Conservation (phyloP, 176 grass and related monocot genomes). For the Oryza brachyantha region DNA sequence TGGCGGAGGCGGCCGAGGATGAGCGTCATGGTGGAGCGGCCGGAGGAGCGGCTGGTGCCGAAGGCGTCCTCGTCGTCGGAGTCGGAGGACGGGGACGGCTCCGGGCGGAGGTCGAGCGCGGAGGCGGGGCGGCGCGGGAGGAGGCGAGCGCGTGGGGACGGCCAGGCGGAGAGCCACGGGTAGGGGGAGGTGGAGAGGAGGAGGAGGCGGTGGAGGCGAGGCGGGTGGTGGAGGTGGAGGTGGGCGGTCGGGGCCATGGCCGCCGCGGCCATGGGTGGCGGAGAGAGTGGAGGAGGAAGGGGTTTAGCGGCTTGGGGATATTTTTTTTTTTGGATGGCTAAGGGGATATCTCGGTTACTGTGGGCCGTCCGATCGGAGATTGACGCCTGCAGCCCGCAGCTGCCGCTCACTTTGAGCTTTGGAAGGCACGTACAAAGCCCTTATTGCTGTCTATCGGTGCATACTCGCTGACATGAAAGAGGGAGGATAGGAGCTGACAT, state of each 20-base stretch:
- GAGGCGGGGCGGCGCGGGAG: constrained; percentile 27
- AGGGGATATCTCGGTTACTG: not conserved
- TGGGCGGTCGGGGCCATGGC: constrained; percentile 48
- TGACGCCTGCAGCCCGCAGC: too few relatives aligned
- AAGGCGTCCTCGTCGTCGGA: constrained; percentile 64
- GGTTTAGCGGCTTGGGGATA: constrained; percentile 41
- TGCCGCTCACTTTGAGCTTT: too few relatives aligned
- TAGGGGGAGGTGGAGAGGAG: constrained; percentile 38
- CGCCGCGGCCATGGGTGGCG: constrained; percentile 36
- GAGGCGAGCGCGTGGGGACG: not conserved
- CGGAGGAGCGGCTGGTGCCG: constrained; percentile 59
- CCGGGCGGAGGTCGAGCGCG: constrained; percentile 57
- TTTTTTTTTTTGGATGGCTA: not conserved
- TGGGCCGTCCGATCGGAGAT: not conserved
- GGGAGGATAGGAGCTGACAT: too few relatives aligned
- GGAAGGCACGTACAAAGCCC: too few relatives aligned
- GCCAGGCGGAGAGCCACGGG: constrained; percentile 59
- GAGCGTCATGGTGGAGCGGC: constrained; percentile 72
- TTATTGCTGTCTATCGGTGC: too few relatives aligned
- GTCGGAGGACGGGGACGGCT: constrained; percentile 55
- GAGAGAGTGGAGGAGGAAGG: not conserved
- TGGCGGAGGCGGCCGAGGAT: constrained; percentile 76
- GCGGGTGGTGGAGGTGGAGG: constrained; percentile 51
- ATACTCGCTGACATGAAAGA: too few relatives aligned
- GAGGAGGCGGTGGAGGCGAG: constrained; percentile 40